Conservation (phyloP, 768 basidiomycete genomes). For the Russula compacta region DNA sequence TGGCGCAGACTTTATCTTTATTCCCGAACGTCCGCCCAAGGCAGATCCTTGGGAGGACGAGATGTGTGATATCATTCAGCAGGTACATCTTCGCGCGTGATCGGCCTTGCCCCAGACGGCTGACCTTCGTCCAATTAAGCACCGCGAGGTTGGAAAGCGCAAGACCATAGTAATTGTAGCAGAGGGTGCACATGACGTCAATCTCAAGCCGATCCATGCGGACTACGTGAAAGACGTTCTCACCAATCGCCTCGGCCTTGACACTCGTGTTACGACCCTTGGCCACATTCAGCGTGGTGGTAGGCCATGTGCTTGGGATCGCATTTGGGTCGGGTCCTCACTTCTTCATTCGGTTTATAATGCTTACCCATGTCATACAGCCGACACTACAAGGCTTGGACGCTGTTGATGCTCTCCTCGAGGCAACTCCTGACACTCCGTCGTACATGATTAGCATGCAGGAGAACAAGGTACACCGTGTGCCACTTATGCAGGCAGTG, state of each 20-base stretch:
- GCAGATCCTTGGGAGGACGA: conserved; percentile 78
- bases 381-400: conserved; percentile 95
- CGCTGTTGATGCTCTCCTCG: conserved; percentile 81
- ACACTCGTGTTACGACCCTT: conserved; percentile 92
- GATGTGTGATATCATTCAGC: conserved; percentile 79
- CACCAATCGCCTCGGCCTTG: conserved; percentile 76
- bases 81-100: conserved; percentile 37
- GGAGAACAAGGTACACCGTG: conserved; percentile 91
- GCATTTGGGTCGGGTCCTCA: conserved; percentile 56
- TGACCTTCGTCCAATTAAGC: conserved; percentile 37
- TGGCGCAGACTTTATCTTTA: conserved; percentile 96
- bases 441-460: conserved; percentile 96
- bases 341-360: not conserved
- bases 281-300: conserved; percentile 98
- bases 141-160: conserved; percentile 85
- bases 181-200: conserved; percentile 85
- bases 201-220: conserved; percentile 86
- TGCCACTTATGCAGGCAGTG: conserved; percentile 90
- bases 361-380: conserved; percentile 31
- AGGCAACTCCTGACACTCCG: conserved; percentile 80
- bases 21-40: conserved; percentile 85
- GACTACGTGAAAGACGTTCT: conserved; percentile 89
- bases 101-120: not conserved
- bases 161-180: conserved; percentile 99
- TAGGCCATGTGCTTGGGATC: conserved; percentile 84